phyloP scores from a whole-genome alignment of 495 filamentous ascomycete genomes.

The Articulospora tetracladia region DNA sequence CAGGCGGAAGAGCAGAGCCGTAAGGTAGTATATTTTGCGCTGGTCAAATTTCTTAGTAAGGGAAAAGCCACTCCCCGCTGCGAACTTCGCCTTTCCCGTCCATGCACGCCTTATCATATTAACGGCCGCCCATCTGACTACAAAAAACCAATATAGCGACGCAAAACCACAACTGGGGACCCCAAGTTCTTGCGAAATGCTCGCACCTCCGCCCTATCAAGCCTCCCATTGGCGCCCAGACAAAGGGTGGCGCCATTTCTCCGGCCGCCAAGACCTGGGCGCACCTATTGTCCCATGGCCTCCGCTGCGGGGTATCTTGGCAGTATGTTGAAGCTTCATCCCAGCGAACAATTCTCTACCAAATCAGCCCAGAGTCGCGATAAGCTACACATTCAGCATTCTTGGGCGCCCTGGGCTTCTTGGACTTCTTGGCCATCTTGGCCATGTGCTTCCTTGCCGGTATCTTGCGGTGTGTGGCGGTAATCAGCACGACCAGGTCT shows the following conservation, averaged over 20 bases:
- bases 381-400: background rate
- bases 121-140: too few species aligned
- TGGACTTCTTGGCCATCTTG: background rate
- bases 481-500: background rate
- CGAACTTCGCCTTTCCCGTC: too few species aligned
- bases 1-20: too few species aligned
- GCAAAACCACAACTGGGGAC: too few species aligned
- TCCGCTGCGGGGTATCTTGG: conserved; percentile 1
- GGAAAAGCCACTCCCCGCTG: too few species aligned
- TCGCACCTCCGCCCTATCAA: too few species aligned
- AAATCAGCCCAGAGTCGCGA: background rate
- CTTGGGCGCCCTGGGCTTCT: background rate
- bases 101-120: too few species aligned
- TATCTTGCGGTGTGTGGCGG: background rate
- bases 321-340: background rate
- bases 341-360: background rate
- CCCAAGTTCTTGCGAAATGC: too few species aligned
- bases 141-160: too few species aligned
- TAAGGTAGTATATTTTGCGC: too few species aligned
- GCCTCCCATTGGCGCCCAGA: too few species aligned
- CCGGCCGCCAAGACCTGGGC: background rate
- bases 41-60: too few species aligned
- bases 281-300: background rate
- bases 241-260: background rate
- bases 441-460: background rate